A percentile compares a stretch with the other conserved stretches of the same genome.
Evolutionary conservation across 805 yeast genomes (phyloP).

Genomic region (Candida easanensis): DNA sequence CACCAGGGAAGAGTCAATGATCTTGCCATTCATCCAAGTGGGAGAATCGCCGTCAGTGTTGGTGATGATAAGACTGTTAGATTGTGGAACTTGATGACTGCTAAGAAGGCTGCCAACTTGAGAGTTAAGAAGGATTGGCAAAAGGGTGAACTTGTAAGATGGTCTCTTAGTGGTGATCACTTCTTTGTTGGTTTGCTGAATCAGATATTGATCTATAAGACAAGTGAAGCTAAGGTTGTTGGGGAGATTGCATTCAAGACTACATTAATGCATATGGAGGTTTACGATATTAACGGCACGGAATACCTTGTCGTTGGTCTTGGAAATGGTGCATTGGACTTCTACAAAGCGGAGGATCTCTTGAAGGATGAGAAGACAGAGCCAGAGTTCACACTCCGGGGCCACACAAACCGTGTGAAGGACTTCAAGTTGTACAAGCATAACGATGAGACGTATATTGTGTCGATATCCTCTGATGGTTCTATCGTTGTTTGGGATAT

Average conservation of each 20-base stretch:
- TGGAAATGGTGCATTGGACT: conserved; percentile 66
- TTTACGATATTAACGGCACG: conserved; percentile 40
- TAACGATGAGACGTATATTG: conserved; percentile 47
- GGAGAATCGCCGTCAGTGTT: conserved; percentile 86
- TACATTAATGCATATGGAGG: conserved; percentile 68
- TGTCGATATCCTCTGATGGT: conserved; percentile 91
- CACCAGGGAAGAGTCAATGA: conserved; percentile 84
- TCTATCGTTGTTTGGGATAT: conserved; percentile 89
- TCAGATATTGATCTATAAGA: conserved; percentile 61
- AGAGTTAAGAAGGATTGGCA: conserved; percentile 71
- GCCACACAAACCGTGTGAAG: conserved; percentile 85
- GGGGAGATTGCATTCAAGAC: conserved; percentile 49
- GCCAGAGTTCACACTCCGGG: conserved; percentile 61
- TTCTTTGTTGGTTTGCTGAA: conserved; percentile 75
- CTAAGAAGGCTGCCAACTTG: conserved; percentile 83
- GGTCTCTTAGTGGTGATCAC: conserved; percentile 65
- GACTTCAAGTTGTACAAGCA: conserved; percentile 54
- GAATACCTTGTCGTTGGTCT: conserved; percentile 68
- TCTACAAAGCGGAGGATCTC: conserved; percentile 43
- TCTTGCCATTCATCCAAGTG: conserved; percentile 84
- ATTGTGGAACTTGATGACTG: conserved; percentile 96
- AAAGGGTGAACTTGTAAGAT: conserved; percentile 60
- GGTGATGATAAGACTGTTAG: conserved; percentile 81
- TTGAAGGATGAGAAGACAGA: conserved; percentile 31
- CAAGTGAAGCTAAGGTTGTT: conserved; percentile 57